Conservation (phyloP, 306 rosid species). For the Corylus heterophylla region DNA sequence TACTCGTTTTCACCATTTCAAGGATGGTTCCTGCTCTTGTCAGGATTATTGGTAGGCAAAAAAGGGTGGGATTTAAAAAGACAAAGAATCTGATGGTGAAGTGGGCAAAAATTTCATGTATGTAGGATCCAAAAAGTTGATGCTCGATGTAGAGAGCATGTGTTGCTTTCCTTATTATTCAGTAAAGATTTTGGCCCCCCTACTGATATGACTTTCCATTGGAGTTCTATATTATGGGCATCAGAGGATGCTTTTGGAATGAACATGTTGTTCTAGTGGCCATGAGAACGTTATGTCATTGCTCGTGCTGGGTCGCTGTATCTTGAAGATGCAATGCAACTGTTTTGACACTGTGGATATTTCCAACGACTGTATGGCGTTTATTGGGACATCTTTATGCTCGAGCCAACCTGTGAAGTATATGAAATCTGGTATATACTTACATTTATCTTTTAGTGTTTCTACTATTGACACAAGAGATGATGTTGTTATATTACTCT, state of each 20-base stretch:
- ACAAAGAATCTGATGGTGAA: slow-evolving; percentile 13
- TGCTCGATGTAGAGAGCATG: neutral
- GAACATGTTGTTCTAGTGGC: slow-evolving; percentile 5
- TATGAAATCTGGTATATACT: neutral
- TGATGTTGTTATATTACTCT: slow-evolving; percentile 13
- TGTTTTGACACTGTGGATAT: neutral
- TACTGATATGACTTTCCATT: slow-evolving; percentile 3
- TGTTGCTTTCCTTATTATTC: neutral
- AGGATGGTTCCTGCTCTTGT: slow-evolving; percentile 78
- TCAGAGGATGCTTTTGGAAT: neutral
- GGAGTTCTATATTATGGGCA: slow-evolving; percentile 16
- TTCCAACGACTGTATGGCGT: neutral
- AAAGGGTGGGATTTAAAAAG: neutral
- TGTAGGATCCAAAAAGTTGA: slow-evolving; percentile 4
- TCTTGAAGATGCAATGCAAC: slow-evolving; percentile 16
- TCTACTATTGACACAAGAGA: neutral
- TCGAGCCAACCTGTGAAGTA: neutral
- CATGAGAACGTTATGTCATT: neutral
- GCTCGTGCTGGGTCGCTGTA: neutral
- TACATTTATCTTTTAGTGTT: slow-evolving; percentile 4
- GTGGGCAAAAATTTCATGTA: slow-evolving; percentile 4
- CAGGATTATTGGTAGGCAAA: slow-evolving; percentile 71
- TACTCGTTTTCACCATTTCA: slow-evolving; percentile 86
- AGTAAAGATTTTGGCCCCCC: neutral
- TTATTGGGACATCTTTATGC: neutral